Base-by-base conservation (phyloP, 2,329 filamentous ascomycete genomes). In the Colletotrichum eleusines region DNA sequence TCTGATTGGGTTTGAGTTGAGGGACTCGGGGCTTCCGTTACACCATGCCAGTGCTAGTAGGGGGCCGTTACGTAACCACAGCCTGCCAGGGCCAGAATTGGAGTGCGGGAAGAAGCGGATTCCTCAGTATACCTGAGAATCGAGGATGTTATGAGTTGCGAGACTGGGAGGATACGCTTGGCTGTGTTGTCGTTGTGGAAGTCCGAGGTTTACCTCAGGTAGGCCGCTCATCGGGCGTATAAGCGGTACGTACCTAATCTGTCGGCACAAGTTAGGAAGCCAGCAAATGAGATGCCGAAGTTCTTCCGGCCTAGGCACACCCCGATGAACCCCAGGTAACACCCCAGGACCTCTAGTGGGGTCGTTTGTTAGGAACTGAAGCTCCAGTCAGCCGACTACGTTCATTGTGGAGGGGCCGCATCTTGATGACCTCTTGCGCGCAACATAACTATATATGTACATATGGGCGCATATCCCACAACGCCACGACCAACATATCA, bases 321-420 rank as follows among this genome's bases (percentile, higher is more conserved):
- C n/a, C 26, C 18, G 66, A 38, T 68, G 65, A 53, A 31, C 18
- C 50, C 58, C 42, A 48, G 63, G 53, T 60, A n/a, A n/a, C n/a
- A 16, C 53, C 66, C 48, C 59, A 35, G 23, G 66, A 72, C 55
- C 66, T 70, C 57, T 69, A n/a, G 69, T 72, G 69, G 69, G 69
- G 69, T 55, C 40, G 38, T 18, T 55, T 60, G 18, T 72, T 70
- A 72, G 69, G 66, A 70, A 71, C 38, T 48, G 33, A 65, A 72
- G 69, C 66, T 66, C 66, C 35, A 66, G 35, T 23, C 14, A 64
- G 54, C 69, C 54, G 50, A 67, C 66, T 48, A 53, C 3, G 7
- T 7, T 33, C 64, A 71, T 69, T 23, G 53, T 69, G 69, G 69
- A 70, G 69, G 69, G 66, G 69, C 57, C 50, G 40, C 54, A 51